Evolutionary conservation across 331 rosid species (phyloP), one percentile per base, ranked within the genome.

Genomic region (Saraca asoca): DNA sequence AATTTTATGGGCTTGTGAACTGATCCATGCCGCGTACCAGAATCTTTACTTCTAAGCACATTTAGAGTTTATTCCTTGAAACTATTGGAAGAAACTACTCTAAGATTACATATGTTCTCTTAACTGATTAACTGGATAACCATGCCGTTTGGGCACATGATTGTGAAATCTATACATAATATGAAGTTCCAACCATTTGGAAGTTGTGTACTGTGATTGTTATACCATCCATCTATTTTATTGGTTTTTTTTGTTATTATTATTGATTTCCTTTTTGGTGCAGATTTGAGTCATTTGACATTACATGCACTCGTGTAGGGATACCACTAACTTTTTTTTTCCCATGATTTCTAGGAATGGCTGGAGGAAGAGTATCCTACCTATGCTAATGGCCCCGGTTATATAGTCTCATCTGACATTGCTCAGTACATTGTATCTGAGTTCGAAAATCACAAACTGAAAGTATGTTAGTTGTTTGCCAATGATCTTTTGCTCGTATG

Each of bases 331-430:
- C 58, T 54, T 13, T 59, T 55, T 50, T 62, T 16, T 9, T 9
- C 31, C 41, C 38, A 33, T 15, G 66, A 43, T 16, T 72, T 76
- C 38, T 81, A 92, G 98, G 98, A 92, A 77, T 92, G 98, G 98
- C 81, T 82, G 64, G 93, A 85, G 79, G 98, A 89, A 80, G 96
- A 89, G 71, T 92, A 92, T 81, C 98, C 98, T 64, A 62, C 93
- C 31, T 92, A 92, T 44, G 98, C 98, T 20, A 92, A 92, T 57
- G 98, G 98, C 48, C 98, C 98, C 5, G 98, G 96, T 60, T 92
- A 92, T 78, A 58, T 92, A 43, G 24, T 92, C 43, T 92, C 98
- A 46, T 73, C 89, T 10, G 86, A 85, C 81, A 77, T 92, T 43
- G 96, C 96, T n/a, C 84, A 44, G 31, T 87, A 83, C 71, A 72